Conservation (phyloP, 2,329 filamentous ascomycete genomes). For the Tolypocladium pustulatum region DNA sequence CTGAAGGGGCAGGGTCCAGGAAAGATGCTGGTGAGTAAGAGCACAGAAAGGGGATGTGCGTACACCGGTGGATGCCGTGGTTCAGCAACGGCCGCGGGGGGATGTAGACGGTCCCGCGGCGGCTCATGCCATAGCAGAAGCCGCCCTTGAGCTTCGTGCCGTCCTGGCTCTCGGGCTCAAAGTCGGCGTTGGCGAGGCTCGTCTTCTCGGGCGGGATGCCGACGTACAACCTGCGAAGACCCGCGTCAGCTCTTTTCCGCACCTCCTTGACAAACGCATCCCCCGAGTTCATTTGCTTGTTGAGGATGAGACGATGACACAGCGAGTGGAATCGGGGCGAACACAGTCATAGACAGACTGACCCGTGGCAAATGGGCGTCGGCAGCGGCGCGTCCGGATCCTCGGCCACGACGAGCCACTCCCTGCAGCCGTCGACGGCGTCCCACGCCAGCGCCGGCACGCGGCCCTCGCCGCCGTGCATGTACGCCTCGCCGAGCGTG, state of each 20-base stretch:
- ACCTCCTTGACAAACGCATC: background rate
- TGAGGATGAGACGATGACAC: too few species aligned
- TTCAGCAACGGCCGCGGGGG: background rate
- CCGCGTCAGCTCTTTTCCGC: background rate
- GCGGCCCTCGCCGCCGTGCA: background rate
- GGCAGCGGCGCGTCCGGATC: background rate
- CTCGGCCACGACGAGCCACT: background rate
- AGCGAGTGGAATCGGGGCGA: background rate
- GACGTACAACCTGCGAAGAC: background rate
- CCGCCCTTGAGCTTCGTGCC: background rate
- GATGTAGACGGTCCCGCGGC: background rate
- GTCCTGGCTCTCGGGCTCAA: background rate
- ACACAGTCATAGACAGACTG: background rate
- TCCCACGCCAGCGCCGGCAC: background rate
- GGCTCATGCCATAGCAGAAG: background rate
- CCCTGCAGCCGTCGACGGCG: background rate
- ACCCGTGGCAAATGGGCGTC: background rate
- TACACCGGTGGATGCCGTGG: background rate
- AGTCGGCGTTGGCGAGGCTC: background rate
- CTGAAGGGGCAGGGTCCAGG: too few species aligned
- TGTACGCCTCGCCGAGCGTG: background rate
- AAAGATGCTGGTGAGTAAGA: too few species aligned
- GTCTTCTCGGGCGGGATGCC: background rate
- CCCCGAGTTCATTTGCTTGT: too few species aligned
- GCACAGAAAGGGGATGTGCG: background rate